Evolutionary conservation across 1,284 basidiomycete genomes (phyloP).

Genomic region (Tylopilus sp.): DNA sequence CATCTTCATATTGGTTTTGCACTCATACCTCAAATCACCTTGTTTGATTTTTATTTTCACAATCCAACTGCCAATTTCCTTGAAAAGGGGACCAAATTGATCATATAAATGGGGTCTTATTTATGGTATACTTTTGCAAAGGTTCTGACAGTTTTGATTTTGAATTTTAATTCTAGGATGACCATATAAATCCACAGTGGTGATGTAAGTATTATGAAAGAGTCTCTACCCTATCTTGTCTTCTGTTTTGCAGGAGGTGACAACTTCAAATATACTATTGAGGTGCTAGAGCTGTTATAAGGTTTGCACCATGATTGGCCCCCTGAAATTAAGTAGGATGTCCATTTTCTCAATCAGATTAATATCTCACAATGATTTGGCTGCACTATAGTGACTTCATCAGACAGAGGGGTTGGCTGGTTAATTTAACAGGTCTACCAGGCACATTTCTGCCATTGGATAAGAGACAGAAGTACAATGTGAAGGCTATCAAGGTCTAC

Average conservation of each 20-base stretch:
- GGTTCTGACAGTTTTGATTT: too few species aligned
- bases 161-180: too few species aligned
- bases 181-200: too few species aligned
- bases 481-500: constrained; percentile 15
- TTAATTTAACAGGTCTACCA: constrained; percentile 16
- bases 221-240: constrained; percentile 7
- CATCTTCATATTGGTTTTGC: too few species aligned
- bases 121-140: too few species aligned
- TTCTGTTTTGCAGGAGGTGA: constrained; percentile 19
- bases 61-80: too few species aligned
- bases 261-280: constrained; percentile 18
- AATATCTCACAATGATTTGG: too few species aligned
- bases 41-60: too few species aligned
- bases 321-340: constrained; percentile 3
- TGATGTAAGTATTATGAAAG: constrained; percentile 18
- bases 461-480: constrained; percentile 20
- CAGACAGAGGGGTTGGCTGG: constrained; percentile 8
- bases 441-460: constrained; percentile 9
- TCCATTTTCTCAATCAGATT: too few species aligned
- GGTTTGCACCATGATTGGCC: constrained; percentile 18
- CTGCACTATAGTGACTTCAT: constrained; percentile 18
- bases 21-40: too few species aligned
- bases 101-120: too few species aligned
- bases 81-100: too few species aligned
- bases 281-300: constrained; percentile 21